Conservation (phyloP, 768 basidiomycete species). For the Termitomyces sp. region DNA sequence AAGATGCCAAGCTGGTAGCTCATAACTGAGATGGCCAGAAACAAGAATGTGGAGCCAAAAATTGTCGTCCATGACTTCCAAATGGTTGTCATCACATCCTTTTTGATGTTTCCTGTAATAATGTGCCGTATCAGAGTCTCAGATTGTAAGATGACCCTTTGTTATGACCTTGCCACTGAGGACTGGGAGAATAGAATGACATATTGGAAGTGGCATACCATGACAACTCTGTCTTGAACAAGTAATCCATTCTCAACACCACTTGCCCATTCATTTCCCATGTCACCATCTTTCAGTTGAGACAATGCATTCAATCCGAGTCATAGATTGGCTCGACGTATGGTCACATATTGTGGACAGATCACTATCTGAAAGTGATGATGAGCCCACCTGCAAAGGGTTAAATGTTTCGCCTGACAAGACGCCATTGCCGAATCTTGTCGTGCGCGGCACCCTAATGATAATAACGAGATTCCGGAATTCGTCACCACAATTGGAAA, state of each 20-base stretch:
- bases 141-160: conserved; percentile 56
- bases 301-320: too few species aligned
- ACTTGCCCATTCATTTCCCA: too few species aligned
- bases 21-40: conserved; percentile 67
- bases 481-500: too few species aligned
- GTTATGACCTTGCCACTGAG: conserved; percentile 51
- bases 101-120: conserved; percentile 57
- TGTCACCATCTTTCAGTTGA: too few species aligned
- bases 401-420: conserved; percentile 42
- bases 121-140: conserved; percentile 56
- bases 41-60: conserved; percentile 68
- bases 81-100: conserved; percentile 56
- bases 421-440: conserved; percentile 38
- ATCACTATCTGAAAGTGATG: conserved; percentile 42
- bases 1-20: conserved; percentile 21
- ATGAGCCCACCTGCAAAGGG: conserved; percentile 38
- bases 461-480: background rate
- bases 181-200: conserved; percentile 55
- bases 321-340: too few species aligned
- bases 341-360: conserved; percentile 27
- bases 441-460: conserved; percentile 29
- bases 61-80: conserved; percentile 53
- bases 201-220: conserved; percentile 34
- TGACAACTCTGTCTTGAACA: too few species aligned
- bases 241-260: too few species aligned